Evolutionary conservation across 768 basidiomycete genomes (phyloP), one percentile per base, ranked within the genome.

Genomic region (Clavulina sp.): DNA sequence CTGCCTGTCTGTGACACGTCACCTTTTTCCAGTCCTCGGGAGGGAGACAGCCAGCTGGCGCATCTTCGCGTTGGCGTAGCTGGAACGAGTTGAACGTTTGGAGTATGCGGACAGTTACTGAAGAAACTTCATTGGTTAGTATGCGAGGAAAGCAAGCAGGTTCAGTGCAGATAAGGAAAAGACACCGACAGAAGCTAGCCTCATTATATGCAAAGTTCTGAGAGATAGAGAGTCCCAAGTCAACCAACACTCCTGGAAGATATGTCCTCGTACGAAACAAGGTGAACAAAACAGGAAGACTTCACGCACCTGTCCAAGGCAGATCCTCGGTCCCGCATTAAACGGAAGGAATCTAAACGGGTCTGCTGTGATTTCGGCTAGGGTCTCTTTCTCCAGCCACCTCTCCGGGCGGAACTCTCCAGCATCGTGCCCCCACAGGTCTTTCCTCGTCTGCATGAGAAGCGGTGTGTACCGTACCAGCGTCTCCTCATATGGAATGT

Each of bases 371-470:
- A 49, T 49, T 7, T 7, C 16, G 13, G 9, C 28, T 16, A 49
- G 7, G 9, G 51, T 13, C 52, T 54, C 5, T 56, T 60, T 4
- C 26, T 50, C 56, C 33, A 62, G 28, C 65, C 65, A 68, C 32
- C 66, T 51, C 49, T 63, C 60, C 16, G 62, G 63, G 9, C 60
- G 50, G 53, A 65, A 68, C 7, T 56, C 55, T 19, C 63, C 52
- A 0, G 65, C 63, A 47, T 66, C 62, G 3, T 60, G 57, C 4
- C 66, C 66, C 64, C 65, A 68, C 1, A 63, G 56, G 6, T 50
- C 55, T 23, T 47, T 43, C n/a, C 59, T 57, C 5, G 63, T 57
- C 28, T 66, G 64, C 53, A 63, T 57, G 4, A 59, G 46, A 26
- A 54, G 7, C 4, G 24, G 19, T 21, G 38, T 49, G 34, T 49